Conservation (phyloP, 495 filamentous ascomycete species). For the Cladorrhinum samala region DNA sequence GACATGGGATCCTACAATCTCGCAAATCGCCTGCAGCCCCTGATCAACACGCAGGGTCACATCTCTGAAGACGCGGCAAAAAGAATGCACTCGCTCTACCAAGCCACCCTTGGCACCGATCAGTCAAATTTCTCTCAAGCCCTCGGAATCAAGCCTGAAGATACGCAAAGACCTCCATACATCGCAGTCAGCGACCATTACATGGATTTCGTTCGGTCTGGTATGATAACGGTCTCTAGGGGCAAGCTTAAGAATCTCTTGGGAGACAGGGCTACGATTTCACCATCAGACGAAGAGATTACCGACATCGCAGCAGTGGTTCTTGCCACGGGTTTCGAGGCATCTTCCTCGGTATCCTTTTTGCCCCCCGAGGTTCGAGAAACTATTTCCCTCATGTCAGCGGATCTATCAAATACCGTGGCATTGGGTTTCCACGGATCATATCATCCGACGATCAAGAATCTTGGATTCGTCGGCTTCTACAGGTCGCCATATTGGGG, state of each 20-base stretch:
- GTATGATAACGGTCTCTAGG: constrained; percentile 46
- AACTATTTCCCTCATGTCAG: constrained; percentile 48
- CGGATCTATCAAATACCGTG: constrained; percentile 56
- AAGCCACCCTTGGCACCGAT: constrained; percentile 53
- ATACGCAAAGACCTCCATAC: constrained; percentile 49
- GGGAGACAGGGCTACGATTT: constrained; percentile 31
- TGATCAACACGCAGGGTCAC: constrained; percentile 54
- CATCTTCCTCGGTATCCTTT: constrained; percentile 53
- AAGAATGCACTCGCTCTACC: constrained; percentile 48
- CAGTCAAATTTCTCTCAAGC: constrained; percentile 50
- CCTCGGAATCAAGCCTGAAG: constrained; percentile 27
- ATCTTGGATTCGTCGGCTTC: constrained; percentile 76
- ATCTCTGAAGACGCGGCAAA: constrained; percentile 49
- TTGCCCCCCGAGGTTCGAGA: constrained; percentile 51
- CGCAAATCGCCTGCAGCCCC: constrained; percentile 47
- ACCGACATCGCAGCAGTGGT: constrained; percentile 59
- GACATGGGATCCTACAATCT: constrained; percentile 73
- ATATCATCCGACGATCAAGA: constrained; percentile 52
- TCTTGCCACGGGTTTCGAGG: constrained; percentile 71
- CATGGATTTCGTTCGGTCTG: constrained; percentile 61
- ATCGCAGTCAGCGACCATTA: constrained; percentile 67
- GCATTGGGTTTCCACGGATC: constrained; percentile 62
- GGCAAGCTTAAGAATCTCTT: constrained; percentile 36
- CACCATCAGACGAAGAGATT: constrained; percentile 33
- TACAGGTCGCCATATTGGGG: constrained; percentile 85